Base-by-base conservation (phyloP, 176 grass and related monocot genomes). In the Aegilops longissima region DNA sequence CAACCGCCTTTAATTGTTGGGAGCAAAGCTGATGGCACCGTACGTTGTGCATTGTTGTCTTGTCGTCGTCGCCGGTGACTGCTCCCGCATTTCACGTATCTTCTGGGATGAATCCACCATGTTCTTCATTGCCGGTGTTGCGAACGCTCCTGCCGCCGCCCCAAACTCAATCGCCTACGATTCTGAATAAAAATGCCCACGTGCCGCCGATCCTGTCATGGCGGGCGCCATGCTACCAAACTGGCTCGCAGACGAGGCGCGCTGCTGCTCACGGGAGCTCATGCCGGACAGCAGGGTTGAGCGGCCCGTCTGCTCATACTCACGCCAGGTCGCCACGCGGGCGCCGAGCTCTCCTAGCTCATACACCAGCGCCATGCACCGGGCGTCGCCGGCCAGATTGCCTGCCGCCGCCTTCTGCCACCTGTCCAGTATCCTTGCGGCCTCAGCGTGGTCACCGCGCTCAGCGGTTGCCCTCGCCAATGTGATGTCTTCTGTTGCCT, bases 201-300 rank as follows among this genome's bases (percentile, higher is more conserved):
- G 39, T 5, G 63, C 1, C 9, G 20, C 25, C 63, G 24, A 30
- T 66, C 63, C 16, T 16, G 61, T 9, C 73, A 42, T 39, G 38
- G 38, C 9, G 39, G 18, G 4, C 23, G 61, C 61, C 61, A 64
- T 64, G 61, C 61, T 25, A 14, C 81, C 21, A 36, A 54, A 70
- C 6, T 72, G 44, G 34, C 82, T 80, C 62, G 78, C 66, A 10
- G 86, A 80, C 20, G 92, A 89, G 67, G 92, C 87, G 2, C 92
- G 90, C 72, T 89, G 89, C 86, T 82, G 88, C 67, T 87, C 88
- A 72, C 91, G 92, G 12, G 92, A 89, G 80, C 89, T 91, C 49
- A 94, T 61, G 16, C 89, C 87, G 6, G 87, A 62, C 67, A 94
- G 89, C 77, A 94, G 21, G 39, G 89, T 87, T 6, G 87, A 72